Conservation (phyloP, 805 yeast species). For the Cyberlindnera mycetangii region DNA sequence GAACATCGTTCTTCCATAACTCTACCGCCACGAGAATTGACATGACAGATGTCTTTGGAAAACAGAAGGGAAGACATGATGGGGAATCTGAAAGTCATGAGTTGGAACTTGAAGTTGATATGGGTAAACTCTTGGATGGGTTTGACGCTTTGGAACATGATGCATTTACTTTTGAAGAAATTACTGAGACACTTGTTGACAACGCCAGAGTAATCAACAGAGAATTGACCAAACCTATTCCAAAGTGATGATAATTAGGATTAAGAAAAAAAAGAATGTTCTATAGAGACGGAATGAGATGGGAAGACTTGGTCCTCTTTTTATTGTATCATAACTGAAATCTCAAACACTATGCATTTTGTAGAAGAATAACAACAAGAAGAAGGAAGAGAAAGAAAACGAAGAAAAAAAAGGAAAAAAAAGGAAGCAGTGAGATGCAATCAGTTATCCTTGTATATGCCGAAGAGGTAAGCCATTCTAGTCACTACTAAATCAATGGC, state of each 20-base stretch:
- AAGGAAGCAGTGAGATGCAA: neutral
- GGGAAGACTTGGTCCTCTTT: neutral
- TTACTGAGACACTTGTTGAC: constrained; percentile 55
- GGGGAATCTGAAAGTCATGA: constrained; percentile 36
- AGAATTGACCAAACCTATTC: constrained; percentile 18
- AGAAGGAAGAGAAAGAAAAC: no score
- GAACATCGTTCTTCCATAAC: constrained; percentile 70
- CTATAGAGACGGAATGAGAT: neutral
- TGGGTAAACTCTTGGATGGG: constrained; percentile 38
- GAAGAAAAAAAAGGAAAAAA: neutral
- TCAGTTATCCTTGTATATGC: constrained; percentile 57
- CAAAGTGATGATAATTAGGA: constrained; percentile 1
- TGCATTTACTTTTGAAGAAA: constrained; percentile 54
- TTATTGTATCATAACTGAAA: neutral
- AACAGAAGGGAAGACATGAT: constrained; percentile 26
- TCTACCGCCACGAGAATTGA: constrained; percentile 73
- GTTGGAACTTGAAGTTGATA: constrained; percentile 51
- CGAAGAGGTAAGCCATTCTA: constrained; percentile 81
- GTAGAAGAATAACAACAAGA: neutral
- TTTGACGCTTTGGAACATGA: constrained; percentile 41
- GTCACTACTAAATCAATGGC: constrained; percentile 91
- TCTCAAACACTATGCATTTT: neutral
- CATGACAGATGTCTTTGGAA: constrained; percentile 52
- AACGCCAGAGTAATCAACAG: constrained; percentile 47
- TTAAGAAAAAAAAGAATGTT: neutral